phyloP scores from a whole-genome alignment of 192 early-diverging fungal genomes.

The Jimgerdemannia lactiflua region DNA sequence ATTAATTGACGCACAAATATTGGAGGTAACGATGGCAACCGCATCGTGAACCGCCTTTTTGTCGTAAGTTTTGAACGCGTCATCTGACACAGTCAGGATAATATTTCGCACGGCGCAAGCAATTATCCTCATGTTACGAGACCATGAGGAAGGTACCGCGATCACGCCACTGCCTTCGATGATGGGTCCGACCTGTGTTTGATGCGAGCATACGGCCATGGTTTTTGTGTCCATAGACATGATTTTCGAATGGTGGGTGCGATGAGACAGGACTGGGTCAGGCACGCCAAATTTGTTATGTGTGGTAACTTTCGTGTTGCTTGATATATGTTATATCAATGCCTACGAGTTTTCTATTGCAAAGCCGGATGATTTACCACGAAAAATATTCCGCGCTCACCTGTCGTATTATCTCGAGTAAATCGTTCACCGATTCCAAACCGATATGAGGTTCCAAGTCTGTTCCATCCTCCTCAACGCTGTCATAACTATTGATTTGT shows the following conservation, averaged over 20 bases:
- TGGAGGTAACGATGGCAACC: background rate
- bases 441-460: background rate
- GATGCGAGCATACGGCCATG: too few species aligned
- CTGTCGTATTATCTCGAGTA: background rate
- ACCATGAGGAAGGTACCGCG: slow-evolving; percentile 16
- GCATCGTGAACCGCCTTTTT: slow-evolving; percentile 26
- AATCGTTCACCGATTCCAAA: background rate
- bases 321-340: too few species aligned
- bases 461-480: background rate
- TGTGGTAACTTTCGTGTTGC: too few species aligned
- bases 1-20: background rate
- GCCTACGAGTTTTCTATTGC: background rate
- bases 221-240: too few species aligned
- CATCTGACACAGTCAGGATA: slow-evolving; percentile 17
- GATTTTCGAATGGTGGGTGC: too few species aligned
- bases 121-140: slow-evolving; percentile 7
- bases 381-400: background rate
- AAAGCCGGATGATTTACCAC: background rate
- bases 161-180: slow-evolving; percentile 9
- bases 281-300: too few species aligned
- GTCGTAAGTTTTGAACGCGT: slow-evolving; percentile 26
- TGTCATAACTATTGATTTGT: background rate
- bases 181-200: background rate
- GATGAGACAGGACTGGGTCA: too few species aligned
- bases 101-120: slow-evolving; percentile 16